A percentile compares a stretch with the other conserved stretches of the same genome.
Evolutionary conservation across 164 flowering plant genomes (phyloP).

Genomic region (Houttuynia cordata): DNA sequence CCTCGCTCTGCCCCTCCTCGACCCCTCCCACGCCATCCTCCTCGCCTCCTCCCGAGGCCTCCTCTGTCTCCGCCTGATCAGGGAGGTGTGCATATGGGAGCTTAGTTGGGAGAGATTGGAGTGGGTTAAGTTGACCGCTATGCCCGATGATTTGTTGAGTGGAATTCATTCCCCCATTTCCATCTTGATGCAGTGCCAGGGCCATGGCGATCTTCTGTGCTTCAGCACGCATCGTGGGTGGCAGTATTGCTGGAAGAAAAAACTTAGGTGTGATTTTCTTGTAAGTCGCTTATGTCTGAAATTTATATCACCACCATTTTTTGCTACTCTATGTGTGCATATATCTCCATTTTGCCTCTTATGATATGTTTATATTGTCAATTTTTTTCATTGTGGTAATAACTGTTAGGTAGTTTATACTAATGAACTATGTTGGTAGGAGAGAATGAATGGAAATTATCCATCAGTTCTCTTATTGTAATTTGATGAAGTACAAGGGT

Average conservation of each 20-base stretch:
- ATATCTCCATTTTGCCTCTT: too few species aligned
- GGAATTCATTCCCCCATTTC: slow-evolving; percentile 16
- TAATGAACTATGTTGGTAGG: too few species aligned
- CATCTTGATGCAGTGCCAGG: slow-evolving; percentile 18
- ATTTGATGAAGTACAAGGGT: too few species aligned
- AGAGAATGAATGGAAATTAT: too few species aligned
- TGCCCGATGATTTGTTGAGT: slow-evolving; percentile 19
- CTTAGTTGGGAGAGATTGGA: slow-evolving; percentile 10
- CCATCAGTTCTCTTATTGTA: too few species aligned
- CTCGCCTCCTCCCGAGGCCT: slow-evolving; percentile 19
- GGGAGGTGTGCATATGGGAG: slow-evolving; percentile 22
- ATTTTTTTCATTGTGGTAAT: too few species aligned
- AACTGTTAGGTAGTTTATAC: too few species aligned
- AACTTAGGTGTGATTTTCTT: too few species aligned
- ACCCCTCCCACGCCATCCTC: slow-evolving; percentile 13
- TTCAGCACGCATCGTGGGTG: slow-evolving; percentile 22
- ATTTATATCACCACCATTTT: too few species aligned
- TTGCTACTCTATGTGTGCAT: too few species aligned
- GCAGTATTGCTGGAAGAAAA: slow-evolving; percentile 5
- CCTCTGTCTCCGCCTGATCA: slow-evolving; percentile 17
- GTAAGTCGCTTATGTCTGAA: too few species aligned
- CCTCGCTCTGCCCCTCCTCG: slow-evolving; percentile 14
- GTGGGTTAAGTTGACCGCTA: slow-evolving; percentile 18
- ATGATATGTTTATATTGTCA: too few species aligned
- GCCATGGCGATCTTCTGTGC: slow-evolving; percentile 20